phyloP scores from a whole-genome alignment of 2,329 filamentous ascomycete genomes.

The Cadophora sp. region DNA sequence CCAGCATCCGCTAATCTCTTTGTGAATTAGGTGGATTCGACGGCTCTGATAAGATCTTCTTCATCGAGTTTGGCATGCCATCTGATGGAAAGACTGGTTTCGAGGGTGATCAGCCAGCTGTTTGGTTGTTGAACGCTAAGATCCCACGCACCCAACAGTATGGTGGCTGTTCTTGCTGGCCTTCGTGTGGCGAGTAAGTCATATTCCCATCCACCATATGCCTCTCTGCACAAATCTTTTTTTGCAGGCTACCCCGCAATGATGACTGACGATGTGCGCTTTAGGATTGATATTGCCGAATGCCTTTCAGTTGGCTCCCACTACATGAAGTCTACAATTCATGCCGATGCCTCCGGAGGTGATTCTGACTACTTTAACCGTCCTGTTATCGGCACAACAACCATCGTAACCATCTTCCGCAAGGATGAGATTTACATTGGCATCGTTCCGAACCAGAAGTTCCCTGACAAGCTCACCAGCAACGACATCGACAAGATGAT shows the following conservation, averaged over 20 bases:
- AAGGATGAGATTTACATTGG: slow-evolving; percentile 13
- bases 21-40: slow-evolving; percentile 67
- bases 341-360: slow-evolving; percentile 67
- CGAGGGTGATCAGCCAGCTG: slow-evolving; percentile 73
- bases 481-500: background rate
- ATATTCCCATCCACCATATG: background rate
- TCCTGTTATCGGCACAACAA: slow-evolving; percentile 58
- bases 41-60: slow-evolving; percentile 74
- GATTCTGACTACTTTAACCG: slow-evolving; percentile 76
- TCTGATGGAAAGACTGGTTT: slow-evolving; percentile 57
- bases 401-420: slow-evolving; percentile 63
- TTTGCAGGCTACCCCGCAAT: slow-evolving; percentile 46
- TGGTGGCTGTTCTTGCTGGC: slow-evolving; percentile 73
- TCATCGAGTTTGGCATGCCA: slow-evolving; percentile 78
- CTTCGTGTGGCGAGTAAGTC: slow-evolving; percentile 62
- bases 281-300: slow-evolving; percentile 78
- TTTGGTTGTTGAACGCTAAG: slow-evolving; percentile 77
- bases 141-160: slow-evolving; percentile 77
- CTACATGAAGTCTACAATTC: slow-evolving; percentile 74
- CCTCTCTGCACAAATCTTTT: slow-evolving; percentile 34
- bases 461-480: slow-evolving; percentile 1
- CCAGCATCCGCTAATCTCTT: slow-evolving; percentile 28
- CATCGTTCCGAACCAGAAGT: background rate
- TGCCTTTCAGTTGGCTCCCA: slow-evolving; percentile 69
- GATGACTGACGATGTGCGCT: slow-evolving; percentile 59